A percentile compares a stretch with the other conserved stretches of the same genome.
These are phyloP conservation scores for Diaporthe eres DNA, from an alignment of 2,329 filamentous ascomycete species.

Conservation along the genomic window DNA sequence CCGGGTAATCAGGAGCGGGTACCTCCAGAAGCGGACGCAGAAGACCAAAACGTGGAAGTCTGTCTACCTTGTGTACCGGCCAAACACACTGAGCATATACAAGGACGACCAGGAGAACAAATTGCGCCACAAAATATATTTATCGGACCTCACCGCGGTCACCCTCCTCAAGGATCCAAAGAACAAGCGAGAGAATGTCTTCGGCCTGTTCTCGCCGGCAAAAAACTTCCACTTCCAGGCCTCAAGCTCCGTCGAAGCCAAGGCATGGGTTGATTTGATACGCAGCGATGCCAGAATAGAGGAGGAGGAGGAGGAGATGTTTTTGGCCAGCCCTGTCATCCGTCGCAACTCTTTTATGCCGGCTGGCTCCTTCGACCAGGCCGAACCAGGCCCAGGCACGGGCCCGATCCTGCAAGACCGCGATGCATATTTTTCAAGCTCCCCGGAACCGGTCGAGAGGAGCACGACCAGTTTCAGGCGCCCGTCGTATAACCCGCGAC, in stretches of 20 bases:
- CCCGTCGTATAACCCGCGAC: slow-evolving; percentile 64
- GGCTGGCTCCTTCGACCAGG: slow-evolving; percentile 36
- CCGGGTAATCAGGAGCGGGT: slow-evolving; percentile 90
- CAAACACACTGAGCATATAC: slow-evolving; percentile 92
- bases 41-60: slow-evolving; percentile 98
- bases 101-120: slow-evolving; percentile 92
- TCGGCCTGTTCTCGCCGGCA: slow-evolving; percentile 91
- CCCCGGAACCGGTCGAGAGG: slow-evolving; percentile 69
- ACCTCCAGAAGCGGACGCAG: slow-evolving; percentile 88
- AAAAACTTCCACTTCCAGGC: slow-evolving; percentile 94
- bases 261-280: slow-evolving; percentile 89
- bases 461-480: slow-evolving; percentile 58
- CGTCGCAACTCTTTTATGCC: slow-evolving; percentile 61
- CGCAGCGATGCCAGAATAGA: slow-evolving; percentile 85
- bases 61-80: slow-evolving; percentile 89
- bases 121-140: slow-evolving; percentile 87
- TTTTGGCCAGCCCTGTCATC: slow-evolving; percentile 76
- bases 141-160: slow-evolving; percentile 92
- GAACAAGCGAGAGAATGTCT: slow-evolving; percentile 87
- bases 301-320: slow-evolving; percentile 88
- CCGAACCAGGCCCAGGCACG: slow-evolving; percentile 39
- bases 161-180: slow-evolving; percentile 91
- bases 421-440: slow-evolving; percentile 69
- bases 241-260: slow-evolving; percentile 78
- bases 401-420: slow-evolving; percentile 48